Evolutionary conservation across 768 basidiomycete genomes (phyloP), one percentile per base, ranked within the genome.

Genomic region (Exidia glandulosa): DNA sequence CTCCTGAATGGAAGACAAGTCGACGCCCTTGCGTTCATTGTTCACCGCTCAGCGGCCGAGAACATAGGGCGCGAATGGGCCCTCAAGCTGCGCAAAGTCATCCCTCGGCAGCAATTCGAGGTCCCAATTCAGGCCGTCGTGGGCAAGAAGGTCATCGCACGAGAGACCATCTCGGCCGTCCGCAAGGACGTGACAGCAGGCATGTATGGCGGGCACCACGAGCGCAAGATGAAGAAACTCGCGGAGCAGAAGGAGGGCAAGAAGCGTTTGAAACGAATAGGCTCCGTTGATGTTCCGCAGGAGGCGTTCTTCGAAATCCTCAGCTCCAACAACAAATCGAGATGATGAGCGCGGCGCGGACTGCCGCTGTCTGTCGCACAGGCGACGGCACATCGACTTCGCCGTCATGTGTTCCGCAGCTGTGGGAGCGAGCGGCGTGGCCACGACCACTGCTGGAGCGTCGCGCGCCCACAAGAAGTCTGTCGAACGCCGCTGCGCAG

Each of bases 301-400:
- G 92, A 94, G 67, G 95, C 94, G 1, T 98, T 99, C 80, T 96
- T 89, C 71, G 83, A 90, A 63, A 86, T 97, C 58, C 76, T 98
- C 62, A 82, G 84, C 67, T 79, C 79, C 52, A 86, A 81, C 67
- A 75, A 75, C 61, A 64, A 62, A 48, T 45, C 30, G 59, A 25
- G 34, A 29, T 50, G 27, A 27, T n/a, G 13, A 19, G n/a, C n/a
- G n/a, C n/a, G 41, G 16, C 41, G 41, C 10, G 5, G 41, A 4
- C 41, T 23, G 50, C 50, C 50, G 50, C 50, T 54, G 19, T 34
- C 29, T 23, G 10, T 23, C n/a, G n/a, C n/a, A n/a, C n/a, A n/a
- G n/a, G n/a, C n/a, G n/a, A n/a, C n/a, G n/a, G n/a, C n/a, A n/a
- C n/a, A n/a, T n/a, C n/a, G n/a, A n/a, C n/a, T n/a, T n/a, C n/a